Percentiles rank a stretch among this genome's conserved stretches.
phyloP scores from a whole-genome alignment of 129 eudicot genomes.

The Flaveria bidentis region DNA sequence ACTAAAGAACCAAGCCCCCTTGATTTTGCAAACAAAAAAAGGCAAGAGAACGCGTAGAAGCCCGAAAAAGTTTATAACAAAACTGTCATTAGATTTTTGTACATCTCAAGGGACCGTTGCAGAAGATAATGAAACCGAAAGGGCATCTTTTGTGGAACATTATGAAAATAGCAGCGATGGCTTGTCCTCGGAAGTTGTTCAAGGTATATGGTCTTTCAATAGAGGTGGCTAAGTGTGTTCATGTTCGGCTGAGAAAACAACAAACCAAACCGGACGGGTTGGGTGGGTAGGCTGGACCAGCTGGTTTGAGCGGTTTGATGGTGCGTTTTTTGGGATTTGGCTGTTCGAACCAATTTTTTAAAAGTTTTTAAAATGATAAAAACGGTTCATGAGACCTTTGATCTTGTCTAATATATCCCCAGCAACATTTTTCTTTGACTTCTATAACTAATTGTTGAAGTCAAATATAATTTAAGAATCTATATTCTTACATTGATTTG shows the following conservation, averaged over 20 bases:
- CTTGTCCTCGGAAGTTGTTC: slow-evolving; percentile 39
- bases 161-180: slow-evolving; percentile 42
- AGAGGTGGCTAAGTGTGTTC: background rate
- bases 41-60: slow-evolving; percentile 41
- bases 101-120: slow-evolving; percentile 17
- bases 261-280: too few relatives aligned
- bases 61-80: slow-evolving; percentile 40
- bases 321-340: too few relatives aligned
- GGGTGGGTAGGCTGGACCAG: too few relatives aligned
- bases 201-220: slow-evolving; percentile 45
- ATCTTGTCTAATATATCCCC: background rate
- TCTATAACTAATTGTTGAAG: background rate
- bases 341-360: too few relatives aligned
- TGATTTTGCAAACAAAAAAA: slow-evolving; percentile 33
- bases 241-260: too few relatives aligned
- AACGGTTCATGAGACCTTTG: too few relatives aligned
- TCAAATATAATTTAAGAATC: background rate
- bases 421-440: background rate
- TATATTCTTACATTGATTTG: background rate
- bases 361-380: too few relatives aligned
- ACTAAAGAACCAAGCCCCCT: slow-evolving; percentile 33
- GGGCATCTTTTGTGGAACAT: slow-evolving; percentile 30
- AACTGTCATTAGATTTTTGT: slow-evolving; percentile 30
- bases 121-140: slow-evolving; percentile 23
- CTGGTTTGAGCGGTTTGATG: too few relatives aligned